Evolutionary conservation across 495 filamentous ascomycete species (phyloP).

Genomic region (Xylaria castorea): DNA sequence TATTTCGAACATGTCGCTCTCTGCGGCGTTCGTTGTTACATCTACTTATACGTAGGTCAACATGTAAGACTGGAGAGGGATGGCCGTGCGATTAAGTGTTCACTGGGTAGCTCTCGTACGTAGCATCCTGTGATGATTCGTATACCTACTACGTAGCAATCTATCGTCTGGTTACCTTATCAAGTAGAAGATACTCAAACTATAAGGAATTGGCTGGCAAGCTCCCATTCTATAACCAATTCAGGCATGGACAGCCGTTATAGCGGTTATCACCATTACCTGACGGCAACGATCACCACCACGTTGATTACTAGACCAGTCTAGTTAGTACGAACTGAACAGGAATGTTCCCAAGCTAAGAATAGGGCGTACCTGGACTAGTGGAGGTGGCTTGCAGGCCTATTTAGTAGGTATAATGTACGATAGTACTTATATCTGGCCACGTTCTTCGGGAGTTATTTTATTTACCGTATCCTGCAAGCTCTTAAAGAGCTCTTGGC

Average conservation of each 20-base stretch:
- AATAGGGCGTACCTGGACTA: not conserved
- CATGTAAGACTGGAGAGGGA: not conserved
- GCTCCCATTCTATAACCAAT: not conserved
- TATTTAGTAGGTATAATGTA: not conserved
- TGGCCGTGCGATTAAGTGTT: no score
- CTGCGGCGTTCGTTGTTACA: slow-evolving; percentile 12
- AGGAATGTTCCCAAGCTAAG: not conserved
- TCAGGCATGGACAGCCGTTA: not conserved
- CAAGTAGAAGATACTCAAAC: not conserved
- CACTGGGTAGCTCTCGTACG: not conserved
- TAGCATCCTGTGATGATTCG: not conserved
- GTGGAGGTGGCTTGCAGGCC: not conserved
- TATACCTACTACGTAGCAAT: not conserved
- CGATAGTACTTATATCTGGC: not conserved
- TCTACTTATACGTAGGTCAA: not conserved
- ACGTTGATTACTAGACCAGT: no score
- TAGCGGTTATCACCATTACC: not conserved
- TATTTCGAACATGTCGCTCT: slow-evolving; percentile 5
- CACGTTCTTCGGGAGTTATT: not conserved
- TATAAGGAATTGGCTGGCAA: not conserved
- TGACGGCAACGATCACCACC: not conserved
- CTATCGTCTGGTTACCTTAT: not conserved
- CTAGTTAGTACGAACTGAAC: slow-evolving; percentile 8
- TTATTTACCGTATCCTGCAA: slow-evolving; percentile 7
- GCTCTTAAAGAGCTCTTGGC: slow-evolving; percentile 10